Evolutionary conservation across 148 eudicot genomes (phyloP).

Genomic region (Amaranthus palmeri): DNA sequence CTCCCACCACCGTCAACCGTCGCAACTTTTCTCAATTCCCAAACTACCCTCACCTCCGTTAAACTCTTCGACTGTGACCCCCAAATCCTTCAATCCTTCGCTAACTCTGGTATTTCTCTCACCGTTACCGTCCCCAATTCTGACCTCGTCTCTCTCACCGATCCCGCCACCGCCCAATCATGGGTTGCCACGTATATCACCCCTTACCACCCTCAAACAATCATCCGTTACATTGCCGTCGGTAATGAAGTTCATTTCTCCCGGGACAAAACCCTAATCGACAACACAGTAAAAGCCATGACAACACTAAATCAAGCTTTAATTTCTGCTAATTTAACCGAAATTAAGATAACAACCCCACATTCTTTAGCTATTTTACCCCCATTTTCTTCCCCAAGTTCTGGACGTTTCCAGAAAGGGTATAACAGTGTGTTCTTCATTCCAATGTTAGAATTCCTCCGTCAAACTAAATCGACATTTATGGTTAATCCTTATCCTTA

Average conservation of each 20-base stretch:
- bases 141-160: slow-evolving; percentile 33
- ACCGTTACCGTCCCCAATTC: slow-evolving; percentile 58
- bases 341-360: slow-evolving; percentile 47
- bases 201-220: slow-evolving; percentile 45
- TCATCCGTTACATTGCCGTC: slow-evolving; percentile 43
- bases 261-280: slow-evolving; percentile 33
- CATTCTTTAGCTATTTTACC: slow-evolving; percentile 51
- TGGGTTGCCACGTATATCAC: slow-evolving; percentile 45
- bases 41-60: slow-evolving; percentile 46
- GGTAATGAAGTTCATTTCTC: slow-evolving; percentile 66
- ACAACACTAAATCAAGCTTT: slow-evolving; percentile 39
- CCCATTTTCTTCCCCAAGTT: slow-evolving; percentile 39
- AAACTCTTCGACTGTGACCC: slow-evolving; percentile 65
- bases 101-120: slow-evolving; percentile 41
- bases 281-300: slow-evolving; percentile 55
- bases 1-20: slow-evolving; percentile 59
- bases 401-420: slow-evolving; percentile 41
- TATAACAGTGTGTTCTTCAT: slow-evolving; percentile 33
- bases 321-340: slow-evolving; percentile 11
- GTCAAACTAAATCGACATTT: slow-evolving; percentile 44
- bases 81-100: slow-evolving; percentile 50
- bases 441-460: slow-evolving; percentile 45
- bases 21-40: slow-evolving; percentile 45
- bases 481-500: slow-evolving; percentile 66
- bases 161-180: slow-evolving; percentile 36